Evolutionary conservation across 306 rosid genomes (phyloP).

Genomic region (Cucumis cinereus): DNA sequence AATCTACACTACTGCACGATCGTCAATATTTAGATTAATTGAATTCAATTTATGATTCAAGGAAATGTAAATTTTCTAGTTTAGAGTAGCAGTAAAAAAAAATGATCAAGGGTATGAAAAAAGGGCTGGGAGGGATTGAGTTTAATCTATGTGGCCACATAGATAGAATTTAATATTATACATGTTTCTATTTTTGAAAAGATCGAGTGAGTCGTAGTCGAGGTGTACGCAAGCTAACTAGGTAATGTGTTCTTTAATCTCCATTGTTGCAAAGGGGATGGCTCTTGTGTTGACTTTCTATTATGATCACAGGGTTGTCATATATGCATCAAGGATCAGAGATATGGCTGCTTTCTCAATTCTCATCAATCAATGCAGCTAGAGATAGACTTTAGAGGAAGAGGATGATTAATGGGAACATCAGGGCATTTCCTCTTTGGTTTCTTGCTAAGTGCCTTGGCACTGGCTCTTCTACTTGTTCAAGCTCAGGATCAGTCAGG

Average conservation of each 20-base stretch:
- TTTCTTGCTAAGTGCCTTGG: not conserved
- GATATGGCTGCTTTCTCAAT: not conserved
- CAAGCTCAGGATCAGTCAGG: conserved; percentile 12
- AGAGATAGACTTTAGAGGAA: not conserved
- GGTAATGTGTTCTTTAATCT: not conserved
- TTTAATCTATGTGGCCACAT: too few species aligned
- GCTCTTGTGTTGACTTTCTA: not conserved
- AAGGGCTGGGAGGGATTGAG: too few species aligned
- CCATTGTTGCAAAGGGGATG: not conserved
- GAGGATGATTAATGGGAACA: not conserved
- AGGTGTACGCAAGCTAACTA: too few species aligned
- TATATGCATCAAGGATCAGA: not conserved
- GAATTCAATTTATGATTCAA: not conserved
- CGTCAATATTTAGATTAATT: not conserved
- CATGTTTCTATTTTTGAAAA: too few species aligned
- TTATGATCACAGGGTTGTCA: not conserved
- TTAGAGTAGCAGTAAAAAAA: too few species aligned
- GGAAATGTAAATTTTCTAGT: not conserved
- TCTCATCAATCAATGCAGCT: not conserved
- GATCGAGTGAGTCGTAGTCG: too few species aligned
- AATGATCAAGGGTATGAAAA: too few species aligned
- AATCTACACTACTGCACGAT: not conserved
- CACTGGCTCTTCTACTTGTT: not conserved
- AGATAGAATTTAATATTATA: too few species aligned
- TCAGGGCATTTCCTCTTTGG: not conserved